These are phyloP conservation scores for Penicillium canescens DNA, from an alignment of 495 filamentous ascomycete species.

Conservation along the genomic window DNA sequence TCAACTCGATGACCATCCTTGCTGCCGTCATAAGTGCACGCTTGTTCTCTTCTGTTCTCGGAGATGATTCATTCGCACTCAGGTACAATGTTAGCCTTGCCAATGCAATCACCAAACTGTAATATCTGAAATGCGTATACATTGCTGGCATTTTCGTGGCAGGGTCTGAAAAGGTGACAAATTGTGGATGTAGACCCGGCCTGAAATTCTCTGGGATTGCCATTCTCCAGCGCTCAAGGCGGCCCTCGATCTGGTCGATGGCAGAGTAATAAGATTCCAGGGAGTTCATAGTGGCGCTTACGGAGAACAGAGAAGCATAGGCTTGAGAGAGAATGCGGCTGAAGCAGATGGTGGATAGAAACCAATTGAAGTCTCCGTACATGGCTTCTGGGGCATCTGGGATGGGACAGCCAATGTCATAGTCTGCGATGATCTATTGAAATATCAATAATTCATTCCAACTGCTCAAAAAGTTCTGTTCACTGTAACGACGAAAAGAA, in stretches of 20 bases:
- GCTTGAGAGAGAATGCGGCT: slow-evolving; percentile 28
- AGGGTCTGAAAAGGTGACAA: too few species aligned
- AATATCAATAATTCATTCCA: slow-evolving; percentile 11
- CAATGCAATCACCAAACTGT: not conserved
- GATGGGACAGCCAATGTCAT: slow-evolving; percentile 20
- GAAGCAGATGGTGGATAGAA: slow-evolving; percentile 24
- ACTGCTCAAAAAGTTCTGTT: not conserved
- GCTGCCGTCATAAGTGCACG: slow-evolving; percentile 20
- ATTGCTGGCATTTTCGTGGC: not conserved
- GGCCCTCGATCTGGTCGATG: slow-evolving; percentile 25
- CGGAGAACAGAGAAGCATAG: slow-evolving; percentile 34
- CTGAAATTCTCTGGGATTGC: slow-evolving; percentile 26
- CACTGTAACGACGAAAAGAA: not conserved
- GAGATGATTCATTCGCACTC: slow-evolving; percentile 10
- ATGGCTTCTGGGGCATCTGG: slow-evolving; percentile 29
- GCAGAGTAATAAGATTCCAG: slow-evolving; percentile 14
- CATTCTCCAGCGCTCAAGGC: slow-evolving; percentile 31
- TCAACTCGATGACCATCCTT: slow-evolving; percentile 31
- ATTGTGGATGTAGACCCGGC: slow-evolving; percentile 3
- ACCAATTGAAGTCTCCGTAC: slow-evolving; percentile 33
- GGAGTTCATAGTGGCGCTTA: slow-evolving; percentile 25
- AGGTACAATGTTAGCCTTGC: slow-evolving; percentile 6
- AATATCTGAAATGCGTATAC: not conserved
- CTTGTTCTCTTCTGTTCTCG: slow-evolving; percentile 19
- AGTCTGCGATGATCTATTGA: not conserved